A percentile compares a stretch with the other conserved stretches of the same genome.
These are phyloP conservation scores for Scheffersomyces stambukii DNA, from an alignment of 1,139 yeast species.

Conservation along the genomic window DNA sequence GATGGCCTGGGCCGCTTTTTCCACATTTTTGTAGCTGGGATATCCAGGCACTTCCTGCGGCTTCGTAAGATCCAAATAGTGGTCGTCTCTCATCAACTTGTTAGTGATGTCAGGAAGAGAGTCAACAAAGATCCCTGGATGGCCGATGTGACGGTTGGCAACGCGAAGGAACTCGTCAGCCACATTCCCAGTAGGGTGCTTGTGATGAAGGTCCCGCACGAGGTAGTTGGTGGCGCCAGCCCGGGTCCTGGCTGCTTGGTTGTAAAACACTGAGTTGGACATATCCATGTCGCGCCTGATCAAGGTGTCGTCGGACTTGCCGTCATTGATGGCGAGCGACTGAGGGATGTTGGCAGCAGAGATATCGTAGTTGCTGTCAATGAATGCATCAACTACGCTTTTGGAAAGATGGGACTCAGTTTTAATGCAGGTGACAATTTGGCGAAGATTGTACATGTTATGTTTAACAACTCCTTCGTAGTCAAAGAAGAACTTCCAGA, in stretches of 20 bases:
- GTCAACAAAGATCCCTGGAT: slow-evolving; percentile 52
- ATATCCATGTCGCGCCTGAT: slow-evolving; percentile 20
- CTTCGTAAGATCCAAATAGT: slow-evolving; percentile 20
- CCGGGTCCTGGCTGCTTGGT: slow-evolving; percentile 20
- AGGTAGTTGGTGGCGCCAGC: slow-evolving; percentile 19
- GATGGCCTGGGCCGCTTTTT: slow-evolving; percentile 45
- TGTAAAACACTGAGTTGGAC: slow-evolving; percentile 26
- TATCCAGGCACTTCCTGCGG: slow-evolving; percentile 30
- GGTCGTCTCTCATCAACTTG: slow-evolving; percentile 26
- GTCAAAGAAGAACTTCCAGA: slow-evolving; percentile 56
- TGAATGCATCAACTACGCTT: slow-evolving; percentile 36
- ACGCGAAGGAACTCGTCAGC: slow-evolving; percentile 29
- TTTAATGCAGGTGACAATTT: slow-evolving; percentile 41
- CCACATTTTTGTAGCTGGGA: slow-evolving; percentile 61
- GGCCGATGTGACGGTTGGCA: slow-evolving; percentile 48
- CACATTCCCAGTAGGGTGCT: slow-evolving; percentile 6
- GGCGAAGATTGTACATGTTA: slow-evolving; percentile 40
- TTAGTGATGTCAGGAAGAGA: slow-evolving; percentile 56
- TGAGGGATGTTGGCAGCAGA: slow-evolving; percentile 22
- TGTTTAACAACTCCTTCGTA: slow-evolving; percentile 42
- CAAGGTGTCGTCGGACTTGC: slow-evolving; percentile 17
- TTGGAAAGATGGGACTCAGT: slow-evolving; percentile 45
- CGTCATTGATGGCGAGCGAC: slow-evolving; percentile 11
- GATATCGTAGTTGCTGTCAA: slow-evolving; percentile 19
- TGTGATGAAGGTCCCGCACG: slow-evolving; percentile 12